These are phyloP conservation scores for Trametes villosa DNA, from an alignment of 768 basidiomycete genomes.

Conservation along the genomic window DNA sequence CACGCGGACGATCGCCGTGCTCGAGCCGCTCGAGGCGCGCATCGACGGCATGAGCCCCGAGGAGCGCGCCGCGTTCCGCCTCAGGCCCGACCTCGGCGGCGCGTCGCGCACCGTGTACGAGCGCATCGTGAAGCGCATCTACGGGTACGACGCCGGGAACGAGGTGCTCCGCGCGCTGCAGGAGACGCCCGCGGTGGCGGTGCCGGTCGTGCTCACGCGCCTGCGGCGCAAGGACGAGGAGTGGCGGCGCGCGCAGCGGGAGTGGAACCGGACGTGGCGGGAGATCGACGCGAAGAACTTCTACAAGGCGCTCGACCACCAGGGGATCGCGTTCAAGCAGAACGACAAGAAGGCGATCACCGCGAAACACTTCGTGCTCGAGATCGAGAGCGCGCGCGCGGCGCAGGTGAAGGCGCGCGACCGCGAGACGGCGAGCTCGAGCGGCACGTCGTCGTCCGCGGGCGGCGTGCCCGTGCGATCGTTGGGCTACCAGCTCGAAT, in stretches of 20 bases:
- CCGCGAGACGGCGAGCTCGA: conserved; percentile 19
- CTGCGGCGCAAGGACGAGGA: conserved; percentile 96
- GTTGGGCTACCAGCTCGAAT: conserved; percentile 77
- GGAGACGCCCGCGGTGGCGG: conserved; percentile 87
- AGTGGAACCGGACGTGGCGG: conserved; percentile 97
- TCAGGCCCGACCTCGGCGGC: conserved; percentile 90
- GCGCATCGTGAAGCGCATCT: conserved; percentile 91
- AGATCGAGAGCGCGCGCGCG: conserved; percentile 73
- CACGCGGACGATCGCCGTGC: conserved; percentile 83
- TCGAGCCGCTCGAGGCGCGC: conserved; percentile 85
- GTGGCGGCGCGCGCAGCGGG: conserved; percentile 91
- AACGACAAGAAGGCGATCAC: conserved; percentile 96
- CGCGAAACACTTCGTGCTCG: conserved; percentile 77
- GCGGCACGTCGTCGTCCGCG: conserved; percentile 9
- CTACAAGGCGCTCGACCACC: conserved; percentile 96
- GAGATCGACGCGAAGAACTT: conserved; percentile 98
- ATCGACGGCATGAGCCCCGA: conserved; percentile 90
- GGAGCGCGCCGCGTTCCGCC: conserved; percentile 78
- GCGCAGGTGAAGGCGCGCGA: conserved; percentile 52
- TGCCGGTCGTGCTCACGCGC: conserved; percentile 88
- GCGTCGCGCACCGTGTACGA: conserved; percentile 87
- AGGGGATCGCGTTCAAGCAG: conserved; percentile 91
- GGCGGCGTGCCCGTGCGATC: conserved; percentile 34
- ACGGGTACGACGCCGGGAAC: conserved; percentile 74
- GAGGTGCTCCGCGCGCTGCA: conserved; percentile 88